Base-by-base conservation (phyloP, 352 stramenopile species). In the Phytopythium litorale region DNA sequence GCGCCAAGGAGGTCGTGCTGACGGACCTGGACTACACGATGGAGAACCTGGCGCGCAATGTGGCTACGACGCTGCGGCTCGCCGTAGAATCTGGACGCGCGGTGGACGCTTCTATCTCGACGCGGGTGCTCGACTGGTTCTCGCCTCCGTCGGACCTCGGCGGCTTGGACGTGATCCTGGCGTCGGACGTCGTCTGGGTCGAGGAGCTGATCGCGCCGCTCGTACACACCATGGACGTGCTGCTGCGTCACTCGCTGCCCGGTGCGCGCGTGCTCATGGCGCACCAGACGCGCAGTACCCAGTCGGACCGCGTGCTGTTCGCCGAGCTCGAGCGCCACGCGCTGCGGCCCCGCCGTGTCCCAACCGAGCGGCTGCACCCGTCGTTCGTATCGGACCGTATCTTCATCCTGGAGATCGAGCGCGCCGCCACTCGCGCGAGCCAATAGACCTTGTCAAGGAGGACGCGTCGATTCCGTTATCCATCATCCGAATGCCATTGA, bases 181-280 rank as follows among this genome's bases (percentile, higher is more conserved):
- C 87, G 28, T 93, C 91, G 9, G 91, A 97, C 66, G 90, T 98
- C 52, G 89, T 98, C 40, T 98, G 91, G 90, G 74, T 97, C 19
- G 77, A 94, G 48, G 75, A 91, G 59, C 83, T 97, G 42, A 93
- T 97, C 32, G 62, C 72, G 4, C 87, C 91, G 33, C 83, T 98
- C 21, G 90, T 97, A 19, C 19, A 64, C 18, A 95, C 89, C 0
- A 80, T 97, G 40, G 71, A 79, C 19, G 57, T 50, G 7, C 56
- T 94, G 50, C 40, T 90, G 42, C 65, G 58, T 5, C 56, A 78
- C 48, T 89, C 81, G 0, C 28, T 19, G 6, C 33, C 62, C 30
- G 55, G 68, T 12, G 83, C 77, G 7, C 70, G 60, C 30, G 66
- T 92, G 15, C 67, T 93, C 40, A 82, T 93, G 79, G 79, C 84